Conservation (phyloP, 768 basidiomycete genomes). For the Psilocybe azurescens region DNA sequence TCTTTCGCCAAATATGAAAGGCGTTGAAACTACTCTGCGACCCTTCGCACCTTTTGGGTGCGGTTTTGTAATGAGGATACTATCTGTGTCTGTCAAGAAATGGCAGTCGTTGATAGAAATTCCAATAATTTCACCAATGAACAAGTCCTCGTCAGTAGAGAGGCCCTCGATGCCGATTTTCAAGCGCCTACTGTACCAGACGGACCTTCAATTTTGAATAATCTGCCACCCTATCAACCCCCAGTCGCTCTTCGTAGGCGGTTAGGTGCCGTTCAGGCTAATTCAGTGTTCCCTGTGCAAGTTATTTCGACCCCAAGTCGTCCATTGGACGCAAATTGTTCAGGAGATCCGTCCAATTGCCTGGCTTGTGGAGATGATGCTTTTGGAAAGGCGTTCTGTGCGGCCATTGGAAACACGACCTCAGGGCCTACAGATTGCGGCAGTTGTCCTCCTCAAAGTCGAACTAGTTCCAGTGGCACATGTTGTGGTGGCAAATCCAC, state of each 20-base stretch:
- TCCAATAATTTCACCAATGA: conserved; percentile 4
- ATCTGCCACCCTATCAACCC: conserved; percentile 80
- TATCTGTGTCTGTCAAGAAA: conserved; percentile 80
- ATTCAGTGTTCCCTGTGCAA: conserved; percentile 60
- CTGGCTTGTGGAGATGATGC: conserved; percentile 83
- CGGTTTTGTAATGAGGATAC: conserved; percentile 72
- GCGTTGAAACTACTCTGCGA: conserved; percentile 28
- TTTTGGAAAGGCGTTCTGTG: conserved; percentile 89
- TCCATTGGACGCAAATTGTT: conserved; percentile 54
- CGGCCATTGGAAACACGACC: conserved; percentile 69
- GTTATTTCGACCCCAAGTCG: conserved; percentile 17
- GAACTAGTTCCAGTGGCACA: conserved; percentile 18
- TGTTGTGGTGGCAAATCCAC: conserved; percentile 23
- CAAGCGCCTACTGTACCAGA: background rate
- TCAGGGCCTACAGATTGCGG: conserved; percentile 55
- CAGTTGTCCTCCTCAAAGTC: conserved; percentile 52
- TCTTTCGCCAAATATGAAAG: conserved; percentile 34
- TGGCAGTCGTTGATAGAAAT: conserved; percentile 41
- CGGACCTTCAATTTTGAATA: conserved; percentile 67
- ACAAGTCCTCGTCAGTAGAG: background rate
- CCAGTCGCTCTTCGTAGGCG: conserved; percentile 81
- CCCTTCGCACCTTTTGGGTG: conserved; percentile 62
- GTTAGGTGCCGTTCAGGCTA: conserved; percentile 38
- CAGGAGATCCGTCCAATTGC: conserved; percentile 89
- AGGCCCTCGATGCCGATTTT: background rate